Evolutionary conservation across 306 rosid genomes (phyloP), one percentile per base, ranked within the genome.

Genomic region (Lathyrus oleraceus): DNA sequence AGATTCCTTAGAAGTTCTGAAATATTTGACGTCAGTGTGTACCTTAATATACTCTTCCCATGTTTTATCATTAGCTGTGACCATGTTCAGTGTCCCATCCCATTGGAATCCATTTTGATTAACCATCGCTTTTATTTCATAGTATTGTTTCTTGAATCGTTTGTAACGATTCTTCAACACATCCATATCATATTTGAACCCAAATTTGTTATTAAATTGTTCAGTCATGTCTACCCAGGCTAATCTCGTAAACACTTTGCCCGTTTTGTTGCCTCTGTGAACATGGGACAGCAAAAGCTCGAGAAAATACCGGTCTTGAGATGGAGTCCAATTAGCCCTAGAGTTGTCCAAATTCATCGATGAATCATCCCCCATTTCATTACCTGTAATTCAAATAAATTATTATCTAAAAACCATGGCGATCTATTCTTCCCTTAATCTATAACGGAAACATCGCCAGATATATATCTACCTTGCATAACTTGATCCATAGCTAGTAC

Each of bases 271-370:
- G 76, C 85, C 87, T 53, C 53, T 74, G 43, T 74, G 84, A 38
- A 85, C 82, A 57, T 83, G 83, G 69, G 65, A 81, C 61, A 78
- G 73, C 83, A 85, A 15, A 70, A 82, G 85, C 71, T 77, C 81
- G 52, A 82, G 70, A 77, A 82, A 85, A 72, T 62, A 85, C 19
- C 42, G 80, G 71, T 85, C 89, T 65, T 85, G 89, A 30, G 85
- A 74, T 51, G 83, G 83, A 43, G 83, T 85, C 89, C 89, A 85
- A 71, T 80, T 79, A 23, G 87, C 89, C 64, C 87, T 85, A 39
- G 78, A 67, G 63, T 25, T 71, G 57, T 77, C 83, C 71, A 69
- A 56, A 48, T 25, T 48, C 39, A 38, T 14, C 35, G 67, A 77
- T 40, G 45, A 54, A 74, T 73, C 76, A 43, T 78, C 80, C 21